Percentiles rank a stretch among this genome's conserved stretches.
phyloP scores from a whole-genome alignment of 495 filamentous ascomycete species.

The Penicillium salamii region DNA sequence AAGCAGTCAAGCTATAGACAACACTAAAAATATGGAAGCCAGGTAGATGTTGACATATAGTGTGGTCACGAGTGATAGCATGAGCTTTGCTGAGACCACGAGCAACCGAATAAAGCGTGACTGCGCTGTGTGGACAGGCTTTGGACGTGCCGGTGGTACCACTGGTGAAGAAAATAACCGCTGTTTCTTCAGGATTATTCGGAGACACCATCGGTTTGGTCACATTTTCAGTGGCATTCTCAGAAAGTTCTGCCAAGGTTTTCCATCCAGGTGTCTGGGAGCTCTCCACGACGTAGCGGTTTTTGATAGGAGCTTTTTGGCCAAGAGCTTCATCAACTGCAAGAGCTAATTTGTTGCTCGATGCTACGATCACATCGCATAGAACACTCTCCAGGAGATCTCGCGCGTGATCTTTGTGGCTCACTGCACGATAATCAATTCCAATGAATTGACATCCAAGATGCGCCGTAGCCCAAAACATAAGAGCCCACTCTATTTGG shows the following conservation, averaged over 20 bases:
- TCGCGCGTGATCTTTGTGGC: conserved; percentile 10
- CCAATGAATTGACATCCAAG: conserved; percentile 28
- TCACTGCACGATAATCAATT: conserved; percentile 23
- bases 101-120: conserved; percentile 17
- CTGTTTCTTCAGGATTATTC: conserved; percentile 1
- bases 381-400: conserved; percentile 16
- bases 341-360: conserved; percentile 4
- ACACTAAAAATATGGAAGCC: conserved; percentile 37
- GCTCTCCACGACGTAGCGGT: no score
- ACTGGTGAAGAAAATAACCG: conserved; percentile 37
- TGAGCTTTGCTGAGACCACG: conserved; percentile 16
- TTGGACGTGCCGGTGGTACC: conserved; percentile 39
- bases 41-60: conserved; percentile 36
- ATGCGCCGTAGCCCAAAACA: conserved; percentile 27
- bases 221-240: no score
- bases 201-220: no score
- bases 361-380: conserved; percentile 24
- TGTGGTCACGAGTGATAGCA: conserved; percentile 9
- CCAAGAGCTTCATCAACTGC: no score
- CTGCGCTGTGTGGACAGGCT: conserved; percentile 29
- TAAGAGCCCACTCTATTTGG: conserved; percentile 29
- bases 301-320: no score
- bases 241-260: no score
- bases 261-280: no score
- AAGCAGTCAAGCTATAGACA: conserved; percentile 27